Evolutionary conservation across 768 basidiomycete species (phyloP), one percentile per base, ranked within the genome.

Genomic region (Crepidotus variabilis): DNA sequence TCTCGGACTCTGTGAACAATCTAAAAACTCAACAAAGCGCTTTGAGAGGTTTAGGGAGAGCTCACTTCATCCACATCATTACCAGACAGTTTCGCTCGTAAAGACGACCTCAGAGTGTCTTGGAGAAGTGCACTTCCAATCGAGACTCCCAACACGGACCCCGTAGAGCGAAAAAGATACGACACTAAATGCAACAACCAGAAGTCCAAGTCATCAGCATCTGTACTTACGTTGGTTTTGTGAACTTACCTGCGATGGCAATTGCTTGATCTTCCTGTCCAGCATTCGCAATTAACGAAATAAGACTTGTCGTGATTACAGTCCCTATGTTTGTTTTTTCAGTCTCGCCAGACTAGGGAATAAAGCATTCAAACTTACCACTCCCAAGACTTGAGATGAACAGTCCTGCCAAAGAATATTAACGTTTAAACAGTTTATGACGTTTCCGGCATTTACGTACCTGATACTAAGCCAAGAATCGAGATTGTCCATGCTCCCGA

Each of bases 111-210:
- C 13, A 87, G 71, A 0, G 74, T 75, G 39, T 73, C 69, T 64
- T 86, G 84, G 0, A 83, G 69, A n/a, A 86, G 62, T 0, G 84
- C 80, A 52, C 82, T 84, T 3, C 80, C 80, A 0, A 82, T 65
- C 0, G 84, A 83, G 0, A 86, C 62, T 1, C 83, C 82, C 21
- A 85, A 68, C 7, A 86, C 82, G 1, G 77, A 77, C 1, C 85
- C 85, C 11, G 86, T 65, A 2, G 84, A 85, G 34, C 85, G 81
- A 73, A 86, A 86, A 34, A 87, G 82, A 64, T 85, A 86, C 0
- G 83, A 85, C 0, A 82, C 85, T 84, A 61, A 6, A 47, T 50
- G 3, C 28, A 28, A 10, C 32, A 21, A 20, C 47, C 24, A 9
- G 2, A n/a, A 24, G 22, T 14, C n/a, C 24, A 13, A 39, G 47